Base-by-base conservation (phyloP, 257 asterid genomes). In the Eustoma russellianum region DNA sequence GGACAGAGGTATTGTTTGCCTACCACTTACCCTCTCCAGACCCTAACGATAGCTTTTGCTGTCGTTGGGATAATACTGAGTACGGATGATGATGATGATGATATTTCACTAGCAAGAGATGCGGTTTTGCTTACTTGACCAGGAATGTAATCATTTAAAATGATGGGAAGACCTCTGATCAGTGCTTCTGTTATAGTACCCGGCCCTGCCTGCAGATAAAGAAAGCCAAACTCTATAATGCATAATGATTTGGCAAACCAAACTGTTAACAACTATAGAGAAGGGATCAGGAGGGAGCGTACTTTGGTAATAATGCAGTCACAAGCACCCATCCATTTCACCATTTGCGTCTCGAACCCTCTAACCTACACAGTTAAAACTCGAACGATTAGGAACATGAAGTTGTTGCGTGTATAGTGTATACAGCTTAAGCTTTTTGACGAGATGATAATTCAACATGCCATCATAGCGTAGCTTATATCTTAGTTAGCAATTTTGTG, bases 111-210 rank as follows among this genome's bases (percentile, higher is more conserved):
- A 24, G 30, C 30, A 24, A 24, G 30, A 24, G 30, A 24, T 24
- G 30, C 12, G 5, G 13, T 44, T 53, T 19, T 40, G 66, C 89
- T 69, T 68, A 86, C 98, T 66, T 90, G 98, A 65, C 98, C 98
- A 3, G 98, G 98, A 70, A 90, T 90, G 75, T 81, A 90, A 62
- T 90, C 96, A n/a, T 90, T 90, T 18, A 90, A 88, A 55, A 90
- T 79, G 41, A 90, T 90, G 0, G 98, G 96, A 59, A 90, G 98
- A 13, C 98, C 98, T 57, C 94, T 72, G 70, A 91, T 91, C 77
- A 91, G 71, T 40, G 98, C 95, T 79, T 91, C 98, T 0, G 98
- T 80, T 49, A 91, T 87, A 62, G 98, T 91, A 45, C 98, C 98
- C 1, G 98, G 96, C 64, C 98, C 98, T 9, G 98, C 98, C 98